These are phyloP conservation scores for Hanseniaspora uvarum DNA, from an alignment of 1,139 yeast species.

Conservation along the genomic window DNA sequence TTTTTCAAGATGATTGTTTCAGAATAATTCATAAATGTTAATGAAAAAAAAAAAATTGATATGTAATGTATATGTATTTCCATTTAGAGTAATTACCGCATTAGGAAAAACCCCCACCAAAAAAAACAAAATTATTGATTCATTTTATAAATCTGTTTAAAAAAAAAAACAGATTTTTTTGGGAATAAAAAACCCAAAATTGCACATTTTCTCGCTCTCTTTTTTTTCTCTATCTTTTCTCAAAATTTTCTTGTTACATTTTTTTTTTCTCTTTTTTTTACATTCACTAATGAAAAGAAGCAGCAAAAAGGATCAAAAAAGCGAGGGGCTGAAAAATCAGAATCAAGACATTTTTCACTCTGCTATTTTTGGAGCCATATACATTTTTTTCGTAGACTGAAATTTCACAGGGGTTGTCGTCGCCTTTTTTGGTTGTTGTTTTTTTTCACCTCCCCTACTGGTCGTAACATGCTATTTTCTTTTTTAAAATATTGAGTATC, in stretches of 20 bases:
- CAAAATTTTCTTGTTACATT: not conserved
- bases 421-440: not conserved
- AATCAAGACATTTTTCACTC: too few species aligned
- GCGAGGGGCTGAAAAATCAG: not conserved
- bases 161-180: not conserved
- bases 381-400: not conserved
- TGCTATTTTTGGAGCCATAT: not conserved
- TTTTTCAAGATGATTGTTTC: too few species aligned
- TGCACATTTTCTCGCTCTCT: not conserved
- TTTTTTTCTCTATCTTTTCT: not conserved
- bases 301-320: not conserved
- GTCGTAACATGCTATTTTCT: not conserved
- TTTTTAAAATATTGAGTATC: too few species aligned
- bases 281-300: not conserved
- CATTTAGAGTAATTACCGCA: not conserved
- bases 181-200: not conserved
- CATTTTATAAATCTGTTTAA: not conserved
- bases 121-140: not conserved
- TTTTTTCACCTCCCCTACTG: not conserved
- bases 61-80: too few species aligned
- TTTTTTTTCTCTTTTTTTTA: not conserved
- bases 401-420: not conserved
- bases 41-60: too few species aligned
- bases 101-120: not conserved
- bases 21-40: too few species aligned